Percentiles rank a stretch among this genome's conserved stretches.
Evolutionary conservation across 2,329 filamentous ascomycete genomes (phyloP).

Genomic region (Hypoxylon sp.): DNA sequence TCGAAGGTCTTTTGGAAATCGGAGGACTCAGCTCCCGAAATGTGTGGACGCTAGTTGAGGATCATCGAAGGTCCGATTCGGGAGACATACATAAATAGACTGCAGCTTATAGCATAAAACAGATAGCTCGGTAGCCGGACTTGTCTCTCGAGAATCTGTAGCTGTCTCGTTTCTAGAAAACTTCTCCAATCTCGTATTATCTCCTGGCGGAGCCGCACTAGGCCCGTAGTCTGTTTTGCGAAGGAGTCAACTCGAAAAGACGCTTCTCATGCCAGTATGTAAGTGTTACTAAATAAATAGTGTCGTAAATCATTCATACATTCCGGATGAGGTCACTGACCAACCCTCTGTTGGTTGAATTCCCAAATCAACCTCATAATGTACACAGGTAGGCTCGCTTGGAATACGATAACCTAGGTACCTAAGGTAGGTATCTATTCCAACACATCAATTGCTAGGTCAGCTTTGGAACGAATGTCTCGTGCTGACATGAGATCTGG

Average conservation of each 20-base stretch:
- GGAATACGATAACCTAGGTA: constrained; percentile 2
- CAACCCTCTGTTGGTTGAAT: background rate
- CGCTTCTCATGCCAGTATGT: constrained; percentile 13
- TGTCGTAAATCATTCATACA: constrained; percentile 38
- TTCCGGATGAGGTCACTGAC: constrained; percentile 4
- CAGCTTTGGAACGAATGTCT: constrained; percentile 23
- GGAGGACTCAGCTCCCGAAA: constrained; percentile 7
- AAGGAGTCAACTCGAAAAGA: constrained; percentile 3
- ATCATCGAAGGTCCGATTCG: background rate
- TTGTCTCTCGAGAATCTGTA: constrained; percentile 9
- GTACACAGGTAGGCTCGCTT: background rate
- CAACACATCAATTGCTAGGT: constrained; percentile 28
- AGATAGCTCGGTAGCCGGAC: background rate
- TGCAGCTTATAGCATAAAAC: constrained; percentile 8
- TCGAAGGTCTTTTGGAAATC: constrained; percentile 10
- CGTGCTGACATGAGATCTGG: constrained; percentile 34
- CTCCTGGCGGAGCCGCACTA: constrained; percentile 25
- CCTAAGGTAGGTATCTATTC: no score
- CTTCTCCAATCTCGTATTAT: constrained; percentile 5
- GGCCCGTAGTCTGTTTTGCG: constrained; percentile 3
- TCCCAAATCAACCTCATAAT: background rate
- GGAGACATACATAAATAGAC: background rate
- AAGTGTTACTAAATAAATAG: constrained; percentile 4
- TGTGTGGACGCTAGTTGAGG: background rate
- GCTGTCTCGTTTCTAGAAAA: constrained; percentile 13